Evolutionary conservation across 345 rosid species (phyloP), one percentile per base, ranked within the genome.

Genomic region (Microcos paniculata): DNA sequence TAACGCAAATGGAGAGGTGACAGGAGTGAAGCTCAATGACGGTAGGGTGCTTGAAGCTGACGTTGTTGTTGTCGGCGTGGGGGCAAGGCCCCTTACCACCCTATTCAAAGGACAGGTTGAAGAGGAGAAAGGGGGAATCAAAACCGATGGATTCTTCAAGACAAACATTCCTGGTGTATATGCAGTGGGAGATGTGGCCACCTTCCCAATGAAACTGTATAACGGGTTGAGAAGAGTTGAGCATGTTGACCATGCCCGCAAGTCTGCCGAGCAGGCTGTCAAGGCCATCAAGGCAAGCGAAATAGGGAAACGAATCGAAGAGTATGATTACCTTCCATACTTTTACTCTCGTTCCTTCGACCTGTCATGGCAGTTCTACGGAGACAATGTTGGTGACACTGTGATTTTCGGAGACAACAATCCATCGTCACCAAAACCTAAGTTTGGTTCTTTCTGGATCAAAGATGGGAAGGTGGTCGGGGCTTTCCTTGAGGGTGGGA

Each of bases 191-290:
- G 97, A 94, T 82, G 96, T 92, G 21, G 94, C 93, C 33, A 87
- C 89, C 40, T 94, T 92, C 78, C 90, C 92, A 1, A 7, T 88
- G 84, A 88, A 90, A 84, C 38, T 88, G 78, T 88, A 83, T 53
- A 72, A 83, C 16, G 98, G 89, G 1, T 77, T 81, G 12, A 87
- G 98, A 72, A 87, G 97, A 70, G 93, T 92, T n/a, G 98, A 94
- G 73, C 96, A 92, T 68, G 93, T 86, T 2, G 95, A 89, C 65
- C 94, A 92, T 84, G 89, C 97, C 64, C 91, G 96, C 51, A 88
- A 90, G 85, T 92, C 98, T 9, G 98, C 98, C 42, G 95, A 83
- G 89, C 97, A 94, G 43, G 94, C 95, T 56, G 99, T 93, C 13
- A 91, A 91, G 91, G 98, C 97, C 33, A 92, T 94, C 43, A 90